A percentile compares a stretch with the other conserved stretches of the same genome.
phyloP scores from a whole-genome alignment of 352 stramenopile species.

The Globisporangium takayamanum region DNA sequence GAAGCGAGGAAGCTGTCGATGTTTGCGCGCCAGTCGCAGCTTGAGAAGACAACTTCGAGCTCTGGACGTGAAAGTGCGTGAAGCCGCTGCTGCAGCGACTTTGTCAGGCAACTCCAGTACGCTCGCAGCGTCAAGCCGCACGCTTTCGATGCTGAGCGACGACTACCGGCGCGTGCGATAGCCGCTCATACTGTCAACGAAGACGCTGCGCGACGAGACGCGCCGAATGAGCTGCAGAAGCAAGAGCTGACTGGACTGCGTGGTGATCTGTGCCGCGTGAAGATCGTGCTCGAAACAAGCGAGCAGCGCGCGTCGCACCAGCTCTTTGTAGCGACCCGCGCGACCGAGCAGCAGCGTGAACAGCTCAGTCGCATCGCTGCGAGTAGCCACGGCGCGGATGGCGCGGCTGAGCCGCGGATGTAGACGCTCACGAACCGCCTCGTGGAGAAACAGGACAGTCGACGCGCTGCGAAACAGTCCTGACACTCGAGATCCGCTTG shows the following conservation, averaged over 20 bases:
- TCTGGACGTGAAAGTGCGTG: constrained; percentile 47
- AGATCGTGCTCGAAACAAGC: constrained; percentile 25
- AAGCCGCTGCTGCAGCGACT: constrained; percentile 5
- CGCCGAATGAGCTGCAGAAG: constrained; percentile 54
- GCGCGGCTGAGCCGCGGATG: constrained; percentile 49
- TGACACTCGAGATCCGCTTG: constrained; percentile 70
- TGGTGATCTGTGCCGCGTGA: constrained; percentile 47
- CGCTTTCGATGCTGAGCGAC: constrained; percentile 31
- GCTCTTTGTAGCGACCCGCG: constrained; percentile 25
- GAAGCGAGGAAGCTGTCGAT: constrained; percentile 57
- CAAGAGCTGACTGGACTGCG: constrained; percentile 52
- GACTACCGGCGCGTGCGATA: constrained; percentile 61
- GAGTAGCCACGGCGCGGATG: constrained; percentile 14
- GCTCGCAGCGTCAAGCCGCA: constrained; percentile 6
- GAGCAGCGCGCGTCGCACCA: constrained; percentile 35
- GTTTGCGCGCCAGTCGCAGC: constrained; percentile 63
- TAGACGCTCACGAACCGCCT: constrained; percentile 74
- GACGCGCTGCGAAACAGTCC: constrained; percentile 55
- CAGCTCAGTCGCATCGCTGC: constrained; percentile 21
- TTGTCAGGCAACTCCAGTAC: not conserved
- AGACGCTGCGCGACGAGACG: constrained; percentile 63
- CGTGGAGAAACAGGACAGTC: constrained; percentile 77
- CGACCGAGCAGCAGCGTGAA: constrained; percentile 43
- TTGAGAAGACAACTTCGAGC: constrained; percentile 67
- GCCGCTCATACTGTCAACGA: constrained; percentile 62